phyloP scores from a whole-genome alignment of 306 rosid genomes.

The Crotalaria pallida region DNA sequence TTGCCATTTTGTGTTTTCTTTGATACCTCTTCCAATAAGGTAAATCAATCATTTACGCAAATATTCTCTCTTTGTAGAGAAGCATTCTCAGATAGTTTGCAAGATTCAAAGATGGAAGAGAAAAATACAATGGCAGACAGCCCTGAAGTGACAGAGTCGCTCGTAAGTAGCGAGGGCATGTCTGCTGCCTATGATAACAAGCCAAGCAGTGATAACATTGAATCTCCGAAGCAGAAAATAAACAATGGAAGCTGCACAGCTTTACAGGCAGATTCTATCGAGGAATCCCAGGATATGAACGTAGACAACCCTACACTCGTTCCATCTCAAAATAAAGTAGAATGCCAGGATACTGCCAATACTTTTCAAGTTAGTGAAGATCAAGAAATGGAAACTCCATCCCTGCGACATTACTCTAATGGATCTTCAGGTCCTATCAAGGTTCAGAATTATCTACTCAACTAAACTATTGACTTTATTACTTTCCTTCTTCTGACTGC shows the following conservation, averaged over 20 bases:
- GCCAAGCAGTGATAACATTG: constrained; percentile 11
- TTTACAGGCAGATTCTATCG: constrained; percentile 6
- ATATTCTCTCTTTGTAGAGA: constrained; percentile 30
- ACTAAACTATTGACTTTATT: neutral
- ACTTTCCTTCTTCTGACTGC: constrained; percentile 7
- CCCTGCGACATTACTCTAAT: constrained; percentile 20
- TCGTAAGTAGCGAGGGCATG: constrained; percentile 13
- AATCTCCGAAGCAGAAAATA: constrained; percentile 29
- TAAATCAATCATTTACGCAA: neutral
- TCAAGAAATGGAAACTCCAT: constrained; percentile 18
- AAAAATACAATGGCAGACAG: constrained; percentile 10
- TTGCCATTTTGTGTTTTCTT: constrained; percentile 16
- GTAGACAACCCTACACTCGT: constrained; percentile 26
- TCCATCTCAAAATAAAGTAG: constrained; percentile 24
- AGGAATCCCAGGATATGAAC: constrained; percentile 22
- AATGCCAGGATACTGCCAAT: constrained; percentile 20
- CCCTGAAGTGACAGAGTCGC: constrained; percentile 20
- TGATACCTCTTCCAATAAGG: neutral
- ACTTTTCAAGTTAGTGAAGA: constrained; percentile 23
- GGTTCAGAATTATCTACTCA: constrained; percentile 30
- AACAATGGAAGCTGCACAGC: constrained; percentile 5
- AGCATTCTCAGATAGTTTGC: constrained; percentile 31
- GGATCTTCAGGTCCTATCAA: constrained; percentile 26
- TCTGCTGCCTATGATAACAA: constrained; percentile 7
- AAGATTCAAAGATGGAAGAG: constrained; percentile 26